Base-by-base conservation (phyloP, 306 rosid species). In the Fragaria vesca region DNA sequence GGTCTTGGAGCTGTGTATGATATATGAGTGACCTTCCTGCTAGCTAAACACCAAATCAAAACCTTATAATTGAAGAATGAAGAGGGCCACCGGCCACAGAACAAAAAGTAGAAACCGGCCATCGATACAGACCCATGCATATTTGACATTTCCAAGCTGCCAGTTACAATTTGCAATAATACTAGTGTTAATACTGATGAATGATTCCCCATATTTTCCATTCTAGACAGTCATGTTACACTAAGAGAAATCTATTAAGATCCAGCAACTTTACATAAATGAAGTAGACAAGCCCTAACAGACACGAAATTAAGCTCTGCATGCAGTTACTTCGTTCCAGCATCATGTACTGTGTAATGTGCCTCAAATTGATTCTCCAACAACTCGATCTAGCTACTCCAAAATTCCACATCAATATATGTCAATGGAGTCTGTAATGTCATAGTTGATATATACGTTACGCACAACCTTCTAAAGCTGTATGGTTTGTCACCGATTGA, bases 281-380 rank as follows among this genome's bases (percentile, higher is more conserved):
- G 69, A 62, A 62, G n/a, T 32, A 32, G 43, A 63, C 43, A 16
- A 63, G 69, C 43, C 40, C 34, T 61, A 61, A 15, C 38, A 62
- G 13, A 32, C 6, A 32, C n/a, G 69, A 65, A 13, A 32, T 34
- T 65, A 34, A 34, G 1, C 12, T 28, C 3, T 26, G 43, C 68
- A 15, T 24, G 42, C 69, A 16, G 0, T 30, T 32, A 32, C 43
- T 30, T 30, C 10, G 3, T 61, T 28, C 28, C 66, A 12, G 18
- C 38, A 61, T 61, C 66, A 12, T 12, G 16, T 26, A 28, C 34
- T 24, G 40, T 57, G 63, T 16, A 16, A 63, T 63, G 69, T 34
- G 69, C 69, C 12, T 32, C 69, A 17, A 63, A 18, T 66, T 66
- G 2, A 66, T 66, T 66, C 46, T 17, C 70, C 70, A 66, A 66